phyloP scores from a whole-genome alignment of 306 rosid species.

The Crotalaria pallida region DNA sequence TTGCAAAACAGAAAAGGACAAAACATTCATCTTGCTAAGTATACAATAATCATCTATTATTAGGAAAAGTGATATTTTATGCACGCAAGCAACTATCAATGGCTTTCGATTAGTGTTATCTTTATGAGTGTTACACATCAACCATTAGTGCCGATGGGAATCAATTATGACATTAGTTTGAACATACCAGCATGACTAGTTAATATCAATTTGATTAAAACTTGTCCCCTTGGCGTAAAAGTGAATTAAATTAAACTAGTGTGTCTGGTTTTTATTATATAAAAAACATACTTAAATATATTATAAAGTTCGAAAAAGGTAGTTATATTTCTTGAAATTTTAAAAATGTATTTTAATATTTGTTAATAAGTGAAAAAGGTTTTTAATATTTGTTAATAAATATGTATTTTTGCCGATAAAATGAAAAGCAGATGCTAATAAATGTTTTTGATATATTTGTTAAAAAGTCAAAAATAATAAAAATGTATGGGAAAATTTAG shows the following conservation, averaged over 20 bases:
- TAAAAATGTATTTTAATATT: too few species aligned
- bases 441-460: too few species aligned
- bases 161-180: neutral
- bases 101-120: neutral
- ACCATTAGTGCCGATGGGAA: neutral
- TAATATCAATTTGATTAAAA: conserved; percentile 23
- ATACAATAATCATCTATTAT: neutral
- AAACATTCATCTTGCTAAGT: neutral
- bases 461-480: too few species aligned
- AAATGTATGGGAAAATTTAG: too few species aligned
- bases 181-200: neutral
- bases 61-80: neutral
- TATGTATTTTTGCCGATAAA: too few species aligned
- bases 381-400: too few species aligned
- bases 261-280: too few species aligned
- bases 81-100: neutral
- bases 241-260: neutral
- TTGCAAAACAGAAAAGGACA: neutral
- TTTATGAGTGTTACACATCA: neutral
- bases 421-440: too few species aligned
- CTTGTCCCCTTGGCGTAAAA: conserved; percentile 20
- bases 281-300: too few species aligned
- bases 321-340: too few species aligned
- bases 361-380: too few species aligned
- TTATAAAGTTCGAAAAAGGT: too few species aligned